Conservation (phyloP, 768 basidiomycete species). For the Kwoniella sp. region DNA sequence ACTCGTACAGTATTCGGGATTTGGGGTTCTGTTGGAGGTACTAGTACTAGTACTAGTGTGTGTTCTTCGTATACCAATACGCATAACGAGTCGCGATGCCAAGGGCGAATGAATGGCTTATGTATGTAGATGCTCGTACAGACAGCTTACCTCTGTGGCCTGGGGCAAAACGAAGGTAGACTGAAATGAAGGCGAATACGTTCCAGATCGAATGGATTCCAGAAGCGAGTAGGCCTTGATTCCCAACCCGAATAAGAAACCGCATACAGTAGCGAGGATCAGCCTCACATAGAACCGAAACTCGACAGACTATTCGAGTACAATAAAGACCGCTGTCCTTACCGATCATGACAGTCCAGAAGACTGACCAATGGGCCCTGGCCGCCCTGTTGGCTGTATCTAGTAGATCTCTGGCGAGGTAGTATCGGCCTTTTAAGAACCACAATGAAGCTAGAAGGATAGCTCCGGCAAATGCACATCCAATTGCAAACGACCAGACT, state of each 20-base stretch:
- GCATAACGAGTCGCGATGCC: too few species aligned
- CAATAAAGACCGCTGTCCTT: too few species aligned
- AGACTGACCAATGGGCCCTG: slow-evolving; percentile 10
- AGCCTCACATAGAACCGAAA: too few species aligned
- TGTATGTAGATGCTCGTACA: too few species aligned
- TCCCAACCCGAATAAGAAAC: too few species aligned
- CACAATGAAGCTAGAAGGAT: slow-evolving; percentile 2
- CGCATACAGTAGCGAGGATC: too few species aligned
- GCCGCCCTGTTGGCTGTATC: slow-evolving; percentile 14
- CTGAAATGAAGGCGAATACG: slow-evolving; percentile 11
- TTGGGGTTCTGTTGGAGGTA: too few species aligned
- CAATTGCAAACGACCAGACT: not conserved
- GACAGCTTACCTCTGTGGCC: slow-evolving; percentile 7
- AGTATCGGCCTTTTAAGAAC: not conserved
- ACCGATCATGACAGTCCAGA: slow-evolving; percentile 13
- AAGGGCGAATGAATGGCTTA: too few species aligned
- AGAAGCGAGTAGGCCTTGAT: slow-evolving; percentile 7
- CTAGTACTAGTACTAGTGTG: too few species aligned
- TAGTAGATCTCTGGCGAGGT: slow-evolving; percentile 8
- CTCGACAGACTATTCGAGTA: too few species aligned
- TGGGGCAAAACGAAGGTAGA: slow-evolving; percentile 9
- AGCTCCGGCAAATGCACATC: not conserved
- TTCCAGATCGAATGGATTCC: slow-evolving; percentile 9
- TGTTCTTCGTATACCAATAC: too few species aligned
- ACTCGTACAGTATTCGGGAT: too few species aligned